A percentile compares a stretch with the other conserved stretches of the same genome.
Conservation (phyloP, 108 stramenopile species). For the Pseudonitzschia multiseries region DNA sequence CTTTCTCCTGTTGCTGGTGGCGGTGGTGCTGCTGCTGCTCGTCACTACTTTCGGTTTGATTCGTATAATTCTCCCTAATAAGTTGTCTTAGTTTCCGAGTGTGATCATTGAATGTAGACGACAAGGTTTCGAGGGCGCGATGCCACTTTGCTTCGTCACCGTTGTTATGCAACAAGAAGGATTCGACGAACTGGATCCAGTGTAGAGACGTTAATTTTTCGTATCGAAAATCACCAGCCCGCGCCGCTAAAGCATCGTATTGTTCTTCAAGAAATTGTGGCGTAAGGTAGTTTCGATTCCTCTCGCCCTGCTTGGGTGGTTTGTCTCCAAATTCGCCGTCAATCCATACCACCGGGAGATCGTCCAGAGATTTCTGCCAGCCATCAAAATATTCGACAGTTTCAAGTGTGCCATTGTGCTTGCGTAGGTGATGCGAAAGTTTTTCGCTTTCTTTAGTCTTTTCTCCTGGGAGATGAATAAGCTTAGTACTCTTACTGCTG, state of each 20-base stretch:
- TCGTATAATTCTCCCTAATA: not conserved
- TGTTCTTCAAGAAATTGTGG: slow-evolving; percentile 41
- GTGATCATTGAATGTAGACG: not conserved
- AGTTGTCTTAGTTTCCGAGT: not conserved
- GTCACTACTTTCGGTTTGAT: not conserved
- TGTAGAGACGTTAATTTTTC: slow-evolving; percentile 48
- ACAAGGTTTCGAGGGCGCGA: not conserved
- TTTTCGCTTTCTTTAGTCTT: too few species aligned
- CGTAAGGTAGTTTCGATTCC: slow-evolving; percentile 45
- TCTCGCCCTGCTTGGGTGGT: not conserved
- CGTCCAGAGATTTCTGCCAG: slow-evolving; percentile 41
- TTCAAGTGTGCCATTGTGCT: not conserved
- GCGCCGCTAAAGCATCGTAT: slow-evolving; percentile 34
- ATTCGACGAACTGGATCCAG: slow-evolving; percentile 50
- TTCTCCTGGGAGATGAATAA: not conserved
- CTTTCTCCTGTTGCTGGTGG: not conserved
- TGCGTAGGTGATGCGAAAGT: not conserved
- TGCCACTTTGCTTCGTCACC: not conserved
- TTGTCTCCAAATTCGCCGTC: slow-evolving; percentile 7
- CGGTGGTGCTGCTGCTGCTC: not conserved
- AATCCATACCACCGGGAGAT: slow-evolving; percentile 52
- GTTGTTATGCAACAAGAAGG: not conserved
- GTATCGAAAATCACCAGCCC: slow-evolving; percentile 22
- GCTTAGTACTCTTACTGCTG: not conserved
- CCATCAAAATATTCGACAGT: slow-evolving; percentile 35